These are phyloP conservation scores for Coelomomyces lativittatus DNA, from an alignment of 371 early-diverging fungal genomes.

Conservation along the genomic window DNA sequence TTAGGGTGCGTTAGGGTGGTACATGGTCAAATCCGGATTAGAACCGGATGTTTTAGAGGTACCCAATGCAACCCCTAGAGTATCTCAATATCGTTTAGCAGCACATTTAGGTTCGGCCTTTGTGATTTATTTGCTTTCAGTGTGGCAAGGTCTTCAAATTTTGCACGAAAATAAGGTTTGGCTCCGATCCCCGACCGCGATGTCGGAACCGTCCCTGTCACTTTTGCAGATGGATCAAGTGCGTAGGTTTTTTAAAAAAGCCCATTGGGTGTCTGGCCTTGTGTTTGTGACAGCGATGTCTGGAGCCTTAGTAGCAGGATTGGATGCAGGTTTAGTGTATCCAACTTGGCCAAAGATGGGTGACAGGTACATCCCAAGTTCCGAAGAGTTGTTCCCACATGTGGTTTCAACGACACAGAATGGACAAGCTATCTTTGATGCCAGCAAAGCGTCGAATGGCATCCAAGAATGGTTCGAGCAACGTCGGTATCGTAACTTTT, in stretches of 20 bases:
- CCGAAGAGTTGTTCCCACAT: conserved; percentile 27
- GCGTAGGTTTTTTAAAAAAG: conserved; percentile 3
- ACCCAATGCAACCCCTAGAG: conserved; percentile 69
- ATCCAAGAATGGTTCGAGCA: not conserved
- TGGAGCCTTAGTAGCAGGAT: conserved; percentile 82
- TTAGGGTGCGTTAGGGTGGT: conserved; percentile 87
- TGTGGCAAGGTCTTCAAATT: conserved; percentile 61
- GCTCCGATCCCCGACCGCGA: not conserved
- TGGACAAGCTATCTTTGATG: conserved; percentile 15
- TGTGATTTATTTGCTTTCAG: conserved; percentile 55
- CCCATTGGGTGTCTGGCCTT: conserved; percentile 43
- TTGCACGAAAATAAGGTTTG: conserved; percentile 7
- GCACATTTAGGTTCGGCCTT: conserved; percentile 83
- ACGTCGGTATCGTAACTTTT: conserved; percentile 56
- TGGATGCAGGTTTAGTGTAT: conserved; percentile 89
- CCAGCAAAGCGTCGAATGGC: not conserved
- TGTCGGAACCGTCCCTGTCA: not conserved
- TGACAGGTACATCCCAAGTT: conserved; percentile 45
- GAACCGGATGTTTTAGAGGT: conserved; percentile 56
- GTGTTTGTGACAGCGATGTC: conserved; percentile 56
- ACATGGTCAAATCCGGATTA: conserved; percentile 87
- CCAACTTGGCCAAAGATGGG: conserved; percentile 85
- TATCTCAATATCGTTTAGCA: conserved; percentile 79
- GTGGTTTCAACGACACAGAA: conserved; percentile 6
- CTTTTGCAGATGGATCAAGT: not conserved